These are phyloP conservation scores for Phyllostachys edulis DNA, from an alignment of 176 grass and related monocot genomes.

Conservation along the genomic window DNA sequence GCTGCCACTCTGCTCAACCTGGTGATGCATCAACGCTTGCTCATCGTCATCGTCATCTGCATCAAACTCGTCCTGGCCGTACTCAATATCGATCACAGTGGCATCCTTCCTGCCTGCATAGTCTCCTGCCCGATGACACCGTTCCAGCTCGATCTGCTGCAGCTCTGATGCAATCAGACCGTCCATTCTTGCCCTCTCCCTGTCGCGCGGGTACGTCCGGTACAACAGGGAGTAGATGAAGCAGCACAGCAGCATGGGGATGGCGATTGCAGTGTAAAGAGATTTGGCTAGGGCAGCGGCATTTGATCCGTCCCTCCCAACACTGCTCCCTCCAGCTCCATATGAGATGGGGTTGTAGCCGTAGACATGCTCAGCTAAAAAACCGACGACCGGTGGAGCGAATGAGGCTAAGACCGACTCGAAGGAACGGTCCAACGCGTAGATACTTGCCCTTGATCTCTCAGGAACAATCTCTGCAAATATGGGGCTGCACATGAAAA, in stretches of 20 bases:
- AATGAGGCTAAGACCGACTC: slow-evolving; percentile 82
- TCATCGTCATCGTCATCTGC: slow-evolving; percentile 42
- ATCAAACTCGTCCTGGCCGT: slow-evolving; percentile 40
- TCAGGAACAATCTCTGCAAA: slow-evolving; percentile 93
- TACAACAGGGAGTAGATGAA: slow-evolving; percentile 81
- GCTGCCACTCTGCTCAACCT: slow-evolving; percentile 18
- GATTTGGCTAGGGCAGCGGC: slow-evolving; percentile 74
- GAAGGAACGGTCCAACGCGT: slow-evolving; percentile 80
- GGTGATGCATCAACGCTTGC: slow-evolving; percentile 35
- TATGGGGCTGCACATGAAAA: slow-evolving; percentile 67
- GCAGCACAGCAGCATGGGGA: slow-evolving; percentile 82
- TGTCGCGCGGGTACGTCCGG: slow-evolving; percentile 64
- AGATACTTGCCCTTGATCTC: slow-evolving; percentile 84
- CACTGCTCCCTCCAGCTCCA: neutral
- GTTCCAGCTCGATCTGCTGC: slow-evolving; percentile 54
- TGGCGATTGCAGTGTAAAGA: slow-evolving; percentile 67
- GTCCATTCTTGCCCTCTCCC: slow-evolving; percentile 82
- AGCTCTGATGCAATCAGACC: slow-evolving; percentile 61
- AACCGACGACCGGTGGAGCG: slow-evolving; percentile 67
- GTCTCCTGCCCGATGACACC: neutral
- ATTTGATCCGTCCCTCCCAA: slow-evolving; percentile 51
- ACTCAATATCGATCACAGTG: slow-evolving; percentile 52
- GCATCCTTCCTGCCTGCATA: slow-evolving; percentile 28
- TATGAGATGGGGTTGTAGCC: slow-evolving; percentile 57
- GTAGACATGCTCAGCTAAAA: slow-evolving; percentile 67